A percentile compares a stretch with the other conserved stretches of the same genome.
These are phyloP conservation scores for Sclerotinia subarctica DNA, from an alignment of 2,329 filamentous ascomycete species.

Conservation along the genomic window DNA sequence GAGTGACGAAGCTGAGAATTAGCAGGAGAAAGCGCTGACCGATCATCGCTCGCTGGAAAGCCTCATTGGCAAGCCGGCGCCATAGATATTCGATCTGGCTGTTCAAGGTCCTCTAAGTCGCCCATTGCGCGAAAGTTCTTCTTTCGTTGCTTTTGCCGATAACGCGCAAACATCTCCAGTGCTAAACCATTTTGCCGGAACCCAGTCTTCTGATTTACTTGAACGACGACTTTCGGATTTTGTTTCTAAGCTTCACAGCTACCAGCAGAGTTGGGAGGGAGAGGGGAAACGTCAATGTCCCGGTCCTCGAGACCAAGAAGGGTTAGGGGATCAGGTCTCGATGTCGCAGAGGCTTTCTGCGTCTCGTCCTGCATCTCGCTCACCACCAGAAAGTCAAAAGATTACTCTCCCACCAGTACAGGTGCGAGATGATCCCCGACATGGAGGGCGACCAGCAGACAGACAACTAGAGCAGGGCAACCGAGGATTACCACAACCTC, in stretches of 20 bases:
- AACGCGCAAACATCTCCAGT: conserved; percentile 35
- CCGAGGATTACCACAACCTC: conserved; percentile 25
- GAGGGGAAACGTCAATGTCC: conserved; percentile 54
- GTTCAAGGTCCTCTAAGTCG: conserved; percentile 40
- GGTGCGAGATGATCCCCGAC: conserved; percentile 37
- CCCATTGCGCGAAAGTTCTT: conserved; percentile 38
- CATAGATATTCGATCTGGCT: conserved; percentile 41
- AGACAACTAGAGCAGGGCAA: conserved; percentile 30
- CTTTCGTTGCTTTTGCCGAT: conserved; percentile 37
- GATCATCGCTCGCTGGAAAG: conserved; percentile 31
- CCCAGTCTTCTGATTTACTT: conserved; percentile 34
- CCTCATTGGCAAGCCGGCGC: conserved; percentile 33
- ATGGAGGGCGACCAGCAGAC: conserved; percentile 31
- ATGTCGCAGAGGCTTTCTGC: conserved; percentile 62
- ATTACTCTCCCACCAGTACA: conserved; percentile 38
- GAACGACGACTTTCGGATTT: conserved; percentile 37
- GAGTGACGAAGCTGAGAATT: conserved; percentile 31
- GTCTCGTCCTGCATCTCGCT: conserved; percentile 53
- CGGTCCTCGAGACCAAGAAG: conserved; percentile 49
- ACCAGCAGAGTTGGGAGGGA: conserved; percentile 39
- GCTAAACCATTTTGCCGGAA: conserved; percentile 33
- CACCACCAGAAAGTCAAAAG: conserved; percentile 38
- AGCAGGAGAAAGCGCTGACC: conserved; percentile 28
- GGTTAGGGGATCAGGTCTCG: conserved; percentile 57
- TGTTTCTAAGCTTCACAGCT: conserved; percentile 38